Conservation (phyloP, 345 rosid genomes). For the Salix suchowensis region DNA sequence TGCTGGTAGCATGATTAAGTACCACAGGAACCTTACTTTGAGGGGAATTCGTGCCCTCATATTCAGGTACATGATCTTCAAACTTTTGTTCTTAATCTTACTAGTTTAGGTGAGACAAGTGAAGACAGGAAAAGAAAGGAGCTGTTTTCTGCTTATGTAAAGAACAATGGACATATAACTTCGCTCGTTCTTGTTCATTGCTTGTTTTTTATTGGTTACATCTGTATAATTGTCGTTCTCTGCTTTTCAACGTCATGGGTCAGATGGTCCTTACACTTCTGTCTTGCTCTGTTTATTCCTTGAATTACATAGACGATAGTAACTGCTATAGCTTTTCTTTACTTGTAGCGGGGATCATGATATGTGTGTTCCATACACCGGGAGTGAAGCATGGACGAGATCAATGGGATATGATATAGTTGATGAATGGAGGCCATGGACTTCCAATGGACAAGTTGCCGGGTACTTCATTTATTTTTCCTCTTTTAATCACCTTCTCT, state of each 20-base stretch:
- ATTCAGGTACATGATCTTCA: constrained; percentile 48
- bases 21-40: constrained; percentile 75
- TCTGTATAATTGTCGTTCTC: not conserved
- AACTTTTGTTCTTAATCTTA: not conserved
- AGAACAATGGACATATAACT: not conserved
- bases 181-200: too few relatives aligned
- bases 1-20: constrained; percentile 76
- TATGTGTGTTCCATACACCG: constrained; percentile 90
- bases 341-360: constrained; percentile 81
- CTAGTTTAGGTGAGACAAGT: too few relatives aligned
- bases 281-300: not conserved
- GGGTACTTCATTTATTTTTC: constrained; percentile 44
- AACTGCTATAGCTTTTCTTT: not conserved
- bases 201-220: too few relatives aligned
- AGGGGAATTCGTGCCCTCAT: constrained; percentile 72
- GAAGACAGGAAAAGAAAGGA: not conserved
- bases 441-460: constrained; percentile 52
- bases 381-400: constrained; percentile 86
- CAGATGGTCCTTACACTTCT: not conserved
- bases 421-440: constrained; percentile 92
- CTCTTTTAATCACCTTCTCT: not conserved
- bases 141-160: not conserved
- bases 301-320: not conserved
- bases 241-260: not conserved
- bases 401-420: constrained; percentile 64